Conservation (phyloP, 2,329 filamentous ascomycete genomes). For the Huntiella savannae region DNA sequence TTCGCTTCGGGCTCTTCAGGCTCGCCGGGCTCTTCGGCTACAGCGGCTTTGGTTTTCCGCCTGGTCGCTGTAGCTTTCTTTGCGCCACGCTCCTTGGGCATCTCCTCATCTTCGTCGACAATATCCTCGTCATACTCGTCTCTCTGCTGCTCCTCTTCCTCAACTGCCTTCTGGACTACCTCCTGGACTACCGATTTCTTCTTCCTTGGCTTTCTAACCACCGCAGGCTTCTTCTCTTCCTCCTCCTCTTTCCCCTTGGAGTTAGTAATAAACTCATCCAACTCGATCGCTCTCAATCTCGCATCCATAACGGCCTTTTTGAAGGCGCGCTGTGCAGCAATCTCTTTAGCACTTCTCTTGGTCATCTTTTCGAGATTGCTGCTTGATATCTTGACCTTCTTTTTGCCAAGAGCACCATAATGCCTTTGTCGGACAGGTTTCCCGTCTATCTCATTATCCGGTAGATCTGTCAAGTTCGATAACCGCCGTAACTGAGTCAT, state of each 20-base stretch:
- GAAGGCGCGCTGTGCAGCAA: too few species aligned
- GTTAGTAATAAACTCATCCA: too few species aligned
- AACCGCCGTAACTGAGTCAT: too few species aligned
- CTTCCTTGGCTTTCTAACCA: neutral
- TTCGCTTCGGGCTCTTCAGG: neutral
- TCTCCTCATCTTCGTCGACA: neutral
- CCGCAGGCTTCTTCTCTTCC: constrained; percentile 2
- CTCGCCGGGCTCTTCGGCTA: neutral
- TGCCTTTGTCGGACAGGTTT: neutral
- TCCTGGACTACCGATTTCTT: neutral
- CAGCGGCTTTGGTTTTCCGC: neutral
- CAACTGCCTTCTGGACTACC: neutral
- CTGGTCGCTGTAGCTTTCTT: neutral
- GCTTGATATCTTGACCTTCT: too few species aligned
- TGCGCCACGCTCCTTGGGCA: neutral
- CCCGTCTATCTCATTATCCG: neutral
- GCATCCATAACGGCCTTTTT: neutral
- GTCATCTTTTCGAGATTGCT: too few species aligned
- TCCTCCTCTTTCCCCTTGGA: neutral
- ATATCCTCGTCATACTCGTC: neutral
- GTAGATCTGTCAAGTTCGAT: neutral
- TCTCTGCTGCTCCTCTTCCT: neutral
- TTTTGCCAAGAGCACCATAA: too few species aligned
- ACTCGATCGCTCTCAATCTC: too few species aligned
- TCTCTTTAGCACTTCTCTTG: too few species aligned